Percentiles rank a stretch among this genome's conserved stretches.
Evolutionary conservation across 2,329 filamentous ascomycete species (phyloP).

Genomic region (Talaromyces piceae): DNA sequence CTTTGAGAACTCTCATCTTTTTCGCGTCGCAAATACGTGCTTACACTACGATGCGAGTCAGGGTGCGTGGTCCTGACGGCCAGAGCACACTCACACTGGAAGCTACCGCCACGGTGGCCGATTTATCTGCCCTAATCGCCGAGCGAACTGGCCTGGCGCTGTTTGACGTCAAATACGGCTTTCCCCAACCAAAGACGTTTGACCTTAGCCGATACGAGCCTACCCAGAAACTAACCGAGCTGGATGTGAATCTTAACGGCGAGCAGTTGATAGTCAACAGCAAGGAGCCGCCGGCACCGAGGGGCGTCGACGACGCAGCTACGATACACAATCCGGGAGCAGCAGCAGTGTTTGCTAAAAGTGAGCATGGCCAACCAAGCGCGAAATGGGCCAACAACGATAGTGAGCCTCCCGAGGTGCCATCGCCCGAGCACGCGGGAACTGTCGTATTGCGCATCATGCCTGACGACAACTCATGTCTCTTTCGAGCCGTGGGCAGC

Average conservation of each 20-base stretch:
- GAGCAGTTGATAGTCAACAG: constrained; percentile 60
- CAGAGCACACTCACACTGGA: constrained; percentile 62
- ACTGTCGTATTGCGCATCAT: constrained; percentile 75
- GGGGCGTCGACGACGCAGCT: not conserved
- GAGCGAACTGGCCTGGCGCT: constrained; percentile 56
- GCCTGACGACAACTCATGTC: constrained; percentile 93
- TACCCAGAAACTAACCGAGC: constrained; percentile 45
- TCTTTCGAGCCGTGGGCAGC: constrained; percentile 82
- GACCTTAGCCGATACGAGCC: constrained; percentile 48
- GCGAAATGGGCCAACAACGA: constrained; percentile 22
- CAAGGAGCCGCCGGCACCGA: constrained; percentile 26
- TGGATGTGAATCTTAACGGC: constrained; percentile 57
- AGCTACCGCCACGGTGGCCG: constrained; percentile 51
- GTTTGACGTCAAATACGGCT: constrained; percentile 78
- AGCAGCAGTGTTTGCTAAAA: constrained; percentile 5
- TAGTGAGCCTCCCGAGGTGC: constrained; percentile 55
- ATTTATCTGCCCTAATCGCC: constrained; percentile 37
- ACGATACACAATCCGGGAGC: constrained; percentile 6
- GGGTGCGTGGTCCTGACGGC: constrained; percentile 67
- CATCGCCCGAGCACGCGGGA: constrained; percentile 49
- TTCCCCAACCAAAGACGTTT: constrained; percentile 63
- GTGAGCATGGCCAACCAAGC: constrained; percentile 4
- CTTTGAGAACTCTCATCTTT: too few relatives aligned
- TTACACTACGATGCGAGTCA: constrained; percentile 68
- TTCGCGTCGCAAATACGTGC: not conserved